Evolutionary conservation across 306 rosid species (phyloP).

Genomic region (Quercus alba): DNA sequence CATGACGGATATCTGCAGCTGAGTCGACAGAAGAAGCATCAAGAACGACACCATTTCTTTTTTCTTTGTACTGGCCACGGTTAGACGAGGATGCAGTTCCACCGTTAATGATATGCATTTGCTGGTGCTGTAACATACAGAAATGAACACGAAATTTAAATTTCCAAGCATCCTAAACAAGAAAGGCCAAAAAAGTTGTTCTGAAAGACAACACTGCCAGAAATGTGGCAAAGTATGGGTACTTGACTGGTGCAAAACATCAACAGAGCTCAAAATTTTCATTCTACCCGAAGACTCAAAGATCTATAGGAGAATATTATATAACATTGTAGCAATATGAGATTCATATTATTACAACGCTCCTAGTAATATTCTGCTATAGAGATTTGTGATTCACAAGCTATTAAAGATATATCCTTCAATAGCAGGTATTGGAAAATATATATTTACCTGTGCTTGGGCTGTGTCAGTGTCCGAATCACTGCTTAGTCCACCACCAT

Average conservation of each 20-base stretch:
- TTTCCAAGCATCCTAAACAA: neutral
- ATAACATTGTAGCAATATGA: neutral
- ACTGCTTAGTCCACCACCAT: slow-evolving; percentile 21
- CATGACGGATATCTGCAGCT: neutral
- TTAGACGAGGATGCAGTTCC: neutral
- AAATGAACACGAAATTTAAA: slow-evolving; percentile 4
- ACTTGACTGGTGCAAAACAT: neutral
- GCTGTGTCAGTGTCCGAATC: slow-evolving; percentile 35
- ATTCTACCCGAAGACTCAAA: neutral
- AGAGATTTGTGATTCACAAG: neutral
- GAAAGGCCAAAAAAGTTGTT: neutral
- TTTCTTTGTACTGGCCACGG: neutral
- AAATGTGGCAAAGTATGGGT: neutral
- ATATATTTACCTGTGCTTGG: slow-evolving; percentile 36
- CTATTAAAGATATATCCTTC: too few relatives aligned
- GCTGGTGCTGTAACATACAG: slow-evolving; percentile 1
- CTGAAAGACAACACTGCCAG: neutral
- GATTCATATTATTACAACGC: slow-evolving; percentile 13
- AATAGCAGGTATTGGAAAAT: neutral
- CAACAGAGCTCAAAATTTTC: slow-evolving; percentile 8
- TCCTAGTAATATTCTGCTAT: slow-evolving; percentile 2
- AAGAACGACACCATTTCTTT: neutral
- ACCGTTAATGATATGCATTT: neutral
- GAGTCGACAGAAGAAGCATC: slow-evolving; percentile 28
- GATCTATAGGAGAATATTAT: slow-evolving; percentile 22